Evolutionary conservation across 441 rosid species (phyloP).

Genomic region (Bocquillonia castaneifolia): DNA sequence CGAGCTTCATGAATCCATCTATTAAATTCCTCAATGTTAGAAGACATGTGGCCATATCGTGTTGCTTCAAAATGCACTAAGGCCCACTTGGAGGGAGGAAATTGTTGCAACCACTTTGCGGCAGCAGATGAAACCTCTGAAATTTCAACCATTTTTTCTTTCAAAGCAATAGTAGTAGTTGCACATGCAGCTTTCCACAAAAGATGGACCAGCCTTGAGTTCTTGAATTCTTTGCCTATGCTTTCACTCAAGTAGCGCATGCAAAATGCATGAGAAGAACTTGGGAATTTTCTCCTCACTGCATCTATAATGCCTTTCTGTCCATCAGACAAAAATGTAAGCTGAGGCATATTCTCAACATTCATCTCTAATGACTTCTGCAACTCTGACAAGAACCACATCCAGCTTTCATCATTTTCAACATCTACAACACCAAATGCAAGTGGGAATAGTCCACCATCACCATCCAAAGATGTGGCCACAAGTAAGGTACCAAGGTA

Average conservation of each 20-base stretch:
- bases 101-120: conserved; percentile 46
- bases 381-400: conserved; percentile 57
- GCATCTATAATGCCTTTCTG: conserved; percentile 40
- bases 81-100: conserved; percentile 47
- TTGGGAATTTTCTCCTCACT: conserved; percentile 37
- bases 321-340: conserved; percentile 42
- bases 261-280: conserved; percentile 39
- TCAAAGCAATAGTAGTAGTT: conserved; percentile 35
- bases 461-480: conserved; percentile 52
- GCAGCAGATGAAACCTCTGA: conserved; percentile 48
- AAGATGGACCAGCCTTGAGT: conserved; percentile 47
- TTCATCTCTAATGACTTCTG: conserved; percentile 40
- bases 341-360: conserved; percentile 31
- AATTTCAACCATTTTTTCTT: conserved; percentile 46
- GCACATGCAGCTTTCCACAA: conserved; percentile 59
- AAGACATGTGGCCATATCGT: conserved; percentile 44
- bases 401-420: conserved; percentile 50
- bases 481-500: conserved; percentile 55
- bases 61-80: conserved; percentile 41
- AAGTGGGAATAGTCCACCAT: conserved; percentile 49
- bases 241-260: conserved; percentile 43
- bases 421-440: conserved; percentile 56
- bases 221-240: conserved; percentile 49
- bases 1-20: conserved; percentile 51
- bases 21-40: conserved; percentile 47